Evolutionary conservation across 306 rosid species (phyloP).

Genomic region (Acacia melanoxylon): DNA sequence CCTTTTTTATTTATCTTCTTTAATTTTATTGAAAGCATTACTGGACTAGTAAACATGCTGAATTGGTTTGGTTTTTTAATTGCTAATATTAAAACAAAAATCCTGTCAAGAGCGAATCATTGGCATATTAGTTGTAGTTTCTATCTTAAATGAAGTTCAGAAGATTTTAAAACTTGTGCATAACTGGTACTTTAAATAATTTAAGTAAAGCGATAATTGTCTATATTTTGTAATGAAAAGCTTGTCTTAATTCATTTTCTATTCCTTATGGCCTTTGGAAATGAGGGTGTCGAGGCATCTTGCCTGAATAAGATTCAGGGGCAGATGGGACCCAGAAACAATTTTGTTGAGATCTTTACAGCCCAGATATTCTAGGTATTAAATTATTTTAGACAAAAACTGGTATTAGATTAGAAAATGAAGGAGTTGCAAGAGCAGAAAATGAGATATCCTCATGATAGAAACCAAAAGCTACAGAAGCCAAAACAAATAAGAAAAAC

Average conservation of each 20-base stretch:
- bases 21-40: neutral
- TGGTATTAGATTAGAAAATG: neutral
- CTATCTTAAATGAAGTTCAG: neutral
- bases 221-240: neutral
- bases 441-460: neutral
- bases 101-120: neutral
- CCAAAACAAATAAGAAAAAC: neutral
- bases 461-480: neutral
- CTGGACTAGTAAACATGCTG: neutral
- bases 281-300: neutral
- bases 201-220: neutral
- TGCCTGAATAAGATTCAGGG: neutral
- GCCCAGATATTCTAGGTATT: neutral
- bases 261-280: neutral
- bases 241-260: neutral
- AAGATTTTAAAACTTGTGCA: neutral
- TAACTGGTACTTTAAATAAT: neutral
- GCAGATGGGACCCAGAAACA: neutral
- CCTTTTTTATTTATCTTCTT: neutral
- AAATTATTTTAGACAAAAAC: neutral
- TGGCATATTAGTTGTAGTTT: constrained; percentile 9
- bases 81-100: constrained; percentile 17
- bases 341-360: neutral
- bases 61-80: neutral
- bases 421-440: neutral